Conservation (phyloP, 1,139 yeast species). For the Taiozyma sp. region DNA sequence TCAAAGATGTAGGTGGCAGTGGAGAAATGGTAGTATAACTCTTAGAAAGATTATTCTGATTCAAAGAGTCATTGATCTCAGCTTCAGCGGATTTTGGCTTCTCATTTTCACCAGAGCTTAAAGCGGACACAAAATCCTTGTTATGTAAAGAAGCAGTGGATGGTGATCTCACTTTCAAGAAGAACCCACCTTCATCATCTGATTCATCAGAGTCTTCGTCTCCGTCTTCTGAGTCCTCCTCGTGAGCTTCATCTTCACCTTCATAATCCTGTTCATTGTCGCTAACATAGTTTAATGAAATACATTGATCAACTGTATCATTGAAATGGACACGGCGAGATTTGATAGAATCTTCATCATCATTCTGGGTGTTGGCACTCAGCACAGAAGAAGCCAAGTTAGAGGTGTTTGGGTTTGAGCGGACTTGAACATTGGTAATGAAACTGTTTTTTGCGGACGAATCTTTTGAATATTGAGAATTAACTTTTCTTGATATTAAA, state of each 20-base stretch:
- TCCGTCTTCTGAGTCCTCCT: constrained; percentile 25
- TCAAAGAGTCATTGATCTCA: background rate
- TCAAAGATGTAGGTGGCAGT: constrained; percentile 78
- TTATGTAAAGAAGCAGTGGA: constrained; percentile 29
- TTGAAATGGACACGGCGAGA: constrained; percentile 56
- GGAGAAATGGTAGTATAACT: constrained; percentile 54
- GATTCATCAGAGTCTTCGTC: constrained; percentile 29
- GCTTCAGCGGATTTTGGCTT: background rate
- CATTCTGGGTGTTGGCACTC: constrained; percentile 30
- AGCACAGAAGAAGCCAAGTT: background rate
- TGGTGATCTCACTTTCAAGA: constrained; percentile 51
- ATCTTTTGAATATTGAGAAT: constrained; percentile 38
- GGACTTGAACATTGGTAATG: background rate
- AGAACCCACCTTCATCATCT: constrained; percentile 69
- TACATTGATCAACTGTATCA: constrained; percentile 90
- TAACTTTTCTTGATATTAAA: constrained; percentile 54
- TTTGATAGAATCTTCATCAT: constrained; percentile 45
- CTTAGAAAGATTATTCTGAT: background rate
- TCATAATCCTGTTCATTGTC: constrained; percentile 26
- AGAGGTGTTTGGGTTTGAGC: background rate
- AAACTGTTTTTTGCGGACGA: background rate
- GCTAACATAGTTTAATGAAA: constrained; percentile 39
- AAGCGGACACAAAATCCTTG: background rate
- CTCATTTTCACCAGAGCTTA: background rate
- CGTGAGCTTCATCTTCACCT: constrained; percentile 23